Evolutionary conservation across 2,329 filamentous ascomycete genomes (phyloP), one percentile per base, ranked within the genome.

Genomic region (Calonectria hawksworthii): DNA sequence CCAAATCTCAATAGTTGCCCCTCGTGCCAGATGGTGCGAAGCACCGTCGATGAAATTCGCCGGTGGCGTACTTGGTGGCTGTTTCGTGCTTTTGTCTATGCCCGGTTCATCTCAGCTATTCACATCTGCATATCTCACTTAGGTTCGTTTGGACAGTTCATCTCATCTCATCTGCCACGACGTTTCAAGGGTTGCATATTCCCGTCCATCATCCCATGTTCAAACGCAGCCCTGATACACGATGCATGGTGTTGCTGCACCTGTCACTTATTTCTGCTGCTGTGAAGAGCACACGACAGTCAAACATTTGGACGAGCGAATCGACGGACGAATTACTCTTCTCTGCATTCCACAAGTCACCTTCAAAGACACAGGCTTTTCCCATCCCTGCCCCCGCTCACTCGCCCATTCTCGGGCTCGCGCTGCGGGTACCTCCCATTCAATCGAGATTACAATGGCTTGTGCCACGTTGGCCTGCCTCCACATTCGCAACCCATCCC

Each of bases 371-470:
- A 67, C 54, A 32, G 44, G 23, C 56, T 36, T 63, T 59, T 14
- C 61, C 50, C 61, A 51, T 28, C 26, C 59, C 32, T 51, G 61
- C 41, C 30, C 21, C 28, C 44, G 44, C 32, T 47, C 32, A 30
- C 28, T 47, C 32, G 54, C n/a, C 50, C 47, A n/a, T 59, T 59
- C 51, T 36, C 38, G 47, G 51, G 18, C 50, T 41, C 63, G 44
- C 54, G 23, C 23, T 23, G 59, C 47, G 63, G 63, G 56, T 68
- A 50, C 51, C 36, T 47, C 64, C 68, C 67, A 44, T 54, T 67
- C 74, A 75, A 74, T 73, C 68, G 70, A 77, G 70, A 78, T 76
- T 78, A 75, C 70, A 71, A 76, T 72, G 73, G 77, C 76, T 74
- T 73, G 73, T 77, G 75, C 75, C 77, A 78, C 70, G 41, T 73